Conservation (phyloP, 306 rosid species). For the Arachis stenosperma region DNA sequence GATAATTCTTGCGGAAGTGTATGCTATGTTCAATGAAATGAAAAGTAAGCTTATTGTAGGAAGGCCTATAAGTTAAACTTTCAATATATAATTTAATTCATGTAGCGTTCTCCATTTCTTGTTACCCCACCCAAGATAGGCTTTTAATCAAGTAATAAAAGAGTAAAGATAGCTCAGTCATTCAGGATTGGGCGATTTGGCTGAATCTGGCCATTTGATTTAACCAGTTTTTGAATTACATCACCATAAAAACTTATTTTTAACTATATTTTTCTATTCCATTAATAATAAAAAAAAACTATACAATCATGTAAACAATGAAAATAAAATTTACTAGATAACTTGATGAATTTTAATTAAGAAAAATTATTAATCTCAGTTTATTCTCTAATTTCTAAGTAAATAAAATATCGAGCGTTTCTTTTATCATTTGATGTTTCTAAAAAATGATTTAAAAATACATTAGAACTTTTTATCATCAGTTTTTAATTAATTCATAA, state of each 20-base stretch:
- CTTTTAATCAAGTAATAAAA: constrained; percentile 25
- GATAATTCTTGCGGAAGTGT: constrained; percentile 23
- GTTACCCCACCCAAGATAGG: background rate
- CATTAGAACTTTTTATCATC: too few relatives aligned
- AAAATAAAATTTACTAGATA: background rate
- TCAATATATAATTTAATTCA: constrained; percentile 19
- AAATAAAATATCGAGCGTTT: too few relatives aligned
- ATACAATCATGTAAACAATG: background rate
- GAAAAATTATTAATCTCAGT: too few relatives aligned
- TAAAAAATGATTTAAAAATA: too few relatives aligned
- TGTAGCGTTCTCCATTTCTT: background rate
- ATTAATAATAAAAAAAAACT: too few relatives aligned
- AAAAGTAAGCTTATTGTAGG: constrained; percentile 23
- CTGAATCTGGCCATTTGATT: background rate
- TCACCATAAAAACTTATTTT: constrained; percentile 2
- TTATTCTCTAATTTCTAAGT: too few relatives aligned
- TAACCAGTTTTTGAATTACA: background rate
- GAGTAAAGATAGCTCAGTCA: constrained; percentile 19
- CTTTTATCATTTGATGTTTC: too few relatives aligned
- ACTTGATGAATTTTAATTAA: background rate
- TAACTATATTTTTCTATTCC: too few relatives aligned
- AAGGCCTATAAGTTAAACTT: constrained; percentile 21
- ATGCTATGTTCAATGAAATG: constrained; percentile 8
- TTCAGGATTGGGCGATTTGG: background rate
- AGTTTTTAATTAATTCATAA: too few relatives aligned